phyloP scores from a whole-genome alignment of 225 moss, liverwort and hornwort species.

The Climacium dendroides region DNA sequence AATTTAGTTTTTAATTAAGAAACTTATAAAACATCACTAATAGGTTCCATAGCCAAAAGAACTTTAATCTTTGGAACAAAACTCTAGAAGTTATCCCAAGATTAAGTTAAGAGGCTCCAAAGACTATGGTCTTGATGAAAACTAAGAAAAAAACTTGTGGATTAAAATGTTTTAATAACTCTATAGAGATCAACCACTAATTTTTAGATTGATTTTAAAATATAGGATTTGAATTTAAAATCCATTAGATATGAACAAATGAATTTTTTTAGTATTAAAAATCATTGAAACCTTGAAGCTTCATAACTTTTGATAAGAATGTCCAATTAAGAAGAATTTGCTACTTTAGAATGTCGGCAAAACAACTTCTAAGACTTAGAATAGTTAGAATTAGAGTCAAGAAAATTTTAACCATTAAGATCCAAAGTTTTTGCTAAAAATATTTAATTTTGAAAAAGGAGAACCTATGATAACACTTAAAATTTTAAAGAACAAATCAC shows the following conservation, averaged over 20 bases:
- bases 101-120: too few species aligned
- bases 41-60: too few species aligned
- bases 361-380: neutral
- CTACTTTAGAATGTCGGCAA: neutral
- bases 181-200: too few species aligned
- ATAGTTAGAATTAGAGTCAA: neutral
- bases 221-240: too few species aligned
- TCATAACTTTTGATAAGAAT: neutral
- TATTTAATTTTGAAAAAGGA: neutral
- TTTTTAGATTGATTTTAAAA: too few species aligned
- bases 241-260: too few species aligned
- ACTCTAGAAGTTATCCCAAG: too few species aligned
- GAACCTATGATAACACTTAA: neutral
- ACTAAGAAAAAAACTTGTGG: too few species aligned
- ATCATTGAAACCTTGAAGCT: neutral
- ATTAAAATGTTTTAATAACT: too few species aligned
- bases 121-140: too few species aligned
- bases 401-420: neutral
- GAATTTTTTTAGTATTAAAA: neutral
- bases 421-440: neutral
- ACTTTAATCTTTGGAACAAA: accelerated
- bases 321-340: neutral
- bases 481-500: neutral
- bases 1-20: too few species aligned
- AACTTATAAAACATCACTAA: too few species aligned